A percentile compares a stretch with the other conserved stretches of the same genome.
phyloP scores from a whole-genome alignment of 2,329 filamentous ascomycete genomes.

The Dactylellina leptospora region DNA sequence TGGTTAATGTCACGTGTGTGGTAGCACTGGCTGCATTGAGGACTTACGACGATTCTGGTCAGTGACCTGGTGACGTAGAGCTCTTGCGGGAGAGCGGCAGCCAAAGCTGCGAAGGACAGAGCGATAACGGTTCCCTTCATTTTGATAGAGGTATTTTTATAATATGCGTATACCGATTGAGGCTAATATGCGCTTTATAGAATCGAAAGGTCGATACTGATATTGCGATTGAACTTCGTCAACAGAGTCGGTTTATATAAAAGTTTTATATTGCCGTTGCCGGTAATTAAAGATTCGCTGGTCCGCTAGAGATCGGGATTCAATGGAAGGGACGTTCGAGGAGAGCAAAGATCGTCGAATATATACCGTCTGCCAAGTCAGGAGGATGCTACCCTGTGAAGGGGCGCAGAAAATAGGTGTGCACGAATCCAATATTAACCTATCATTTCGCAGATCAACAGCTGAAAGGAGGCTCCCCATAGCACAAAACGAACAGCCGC shows the following conservation, averaged over 20 bases:
- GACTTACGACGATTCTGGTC: constrained; percentile 32
- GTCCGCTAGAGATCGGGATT: constrained; percentile 24
- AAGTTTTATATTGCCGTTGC: neutral
- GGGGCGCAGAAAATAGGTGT: constrained; percentile 5
- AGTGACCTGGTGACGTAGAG: constrained; percentile 3
- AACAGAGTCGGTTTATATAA: constrained; percentile 23
- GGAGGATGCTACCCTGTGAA: constrained; percentile 38
- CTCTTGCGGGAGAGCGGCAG: constrained; percentile 32
- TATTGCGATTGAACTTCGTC: neutral
- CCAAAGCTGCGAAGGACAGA: constrained; percentile 29
- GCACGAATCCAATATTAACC: neutral
- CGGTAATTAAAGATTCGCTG: constrained; percentile 2
- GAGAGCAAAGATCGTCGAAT: constrained; percentile 43
- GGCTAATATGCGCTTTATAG: neutral
- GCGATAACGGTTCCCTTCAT: constrained; percentile 35
- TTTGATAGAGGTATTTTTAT: neutral
- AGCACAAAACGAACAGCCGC: neutral
- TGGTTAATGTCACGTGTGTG: constrained; percentile 3
- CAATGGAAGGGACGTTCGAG: constrained; percentile 11
- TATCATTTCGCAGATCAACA: constrained; percentile 31
- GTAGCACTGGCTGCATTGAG: neutral
- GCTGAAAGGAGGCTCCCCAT: constrained; percentile 2
- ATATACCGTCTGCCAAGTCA: constrained; percentile 52
- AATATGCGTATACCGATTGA: neutral
- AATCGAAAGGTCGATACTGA: constrained; percentile 3